Evolutionary conservation across 805 yeast species (phyloP).

Genomic region (Yamadazyma nakazawae): DNA sequence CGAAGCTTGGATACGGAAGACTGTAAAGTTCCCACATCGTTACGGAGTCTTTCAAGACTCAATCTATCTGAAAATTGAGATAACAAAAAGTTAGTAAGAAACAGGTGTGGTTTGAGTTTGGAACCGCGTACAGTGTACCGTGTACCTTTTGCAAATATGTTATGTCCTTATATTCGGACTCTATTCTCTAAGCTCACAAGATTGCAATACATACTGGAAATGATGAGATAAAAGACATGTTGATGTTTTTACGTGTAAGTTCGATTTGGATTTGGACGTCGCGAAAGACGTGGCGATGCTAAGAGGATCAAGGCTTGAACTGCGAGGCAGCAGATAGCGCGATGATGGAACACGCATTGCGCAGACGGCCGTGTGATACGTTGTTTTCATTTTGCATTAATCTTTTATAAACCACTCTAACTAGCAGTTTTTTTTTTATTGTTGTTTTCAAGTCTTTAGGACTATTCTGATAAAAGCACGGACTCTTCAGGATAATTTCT

Average conservation of each 20-base stretch:
- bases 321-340: background rate
- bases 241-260: slow-evolving; percentile 14
- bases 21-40: slow-evolving; percentile 54
- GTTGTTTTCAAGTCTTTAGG: too few species aligned
- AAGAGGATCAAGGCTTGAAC: background rate
- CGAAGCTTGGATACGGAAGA: slow-evolving; percentile 66
- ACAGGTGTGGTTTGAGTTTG: too few species aligned
- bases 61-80: slow-evolving; percentile 15
- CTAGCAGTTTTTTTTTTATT: too few species aligned
- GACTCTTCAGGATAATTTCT: too few species aligned
- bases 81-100: slow-evolving; percentile 8
- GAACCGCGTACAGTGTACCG: too few species aligned
- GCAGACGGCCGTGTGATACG: too few species aligned
- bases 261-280: slow-evolving; percentile 1
- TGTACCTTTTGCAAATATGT: too few species aligned
- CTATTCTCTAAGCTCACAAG: too few species aligned
- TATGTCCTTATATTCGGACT: too few species aligned
- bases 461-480: too few species aligned
- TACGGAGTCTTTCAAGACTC: slow-evolving; percentile 36
- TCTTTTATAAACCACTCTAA: too few species aligned
- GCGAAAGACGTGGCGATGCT: slow-evolving; percentile 2
- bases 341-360: background rate
- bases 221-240: slow-evolving; percentile 34
- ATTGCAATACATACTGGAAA: slow-evolving; percentile 33
- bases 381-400: too few species aligned